A percentile compares a stretch with the other conserved stretches of the same genome.
phyloP scores from a whole-genome alignment of 2,329 filamentous ascomycete genomes.

The Curvularia lunata region DNA sequence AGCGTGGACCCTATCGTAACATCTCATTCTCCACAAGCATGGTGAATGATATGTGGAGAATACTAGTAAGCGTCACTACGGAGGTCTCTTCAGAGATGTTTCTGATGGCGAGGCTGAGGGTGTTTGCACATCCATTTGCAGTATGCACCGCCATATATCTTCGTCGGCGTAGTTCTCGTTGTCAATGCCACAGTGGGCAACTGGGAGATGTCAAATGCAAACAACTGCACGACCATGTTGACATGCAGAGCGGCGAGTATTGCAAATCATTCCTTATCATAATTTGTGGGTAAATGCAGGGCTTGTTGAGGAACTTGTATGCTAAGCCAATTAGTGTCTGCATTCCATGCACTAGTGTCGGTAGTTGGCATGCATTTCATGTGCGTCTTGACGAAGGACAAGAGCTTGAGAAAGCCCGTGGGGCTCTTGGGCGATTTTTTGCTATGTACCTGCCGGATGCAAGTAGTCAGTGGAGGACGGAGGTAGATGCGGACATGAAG shows the following conservation, averaged over 20 bases:
- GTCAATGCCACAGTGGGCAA: not conserved
- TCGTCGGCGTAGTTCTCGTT: not conserved
- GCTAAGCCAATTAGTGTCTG: constrained; percentile 36
- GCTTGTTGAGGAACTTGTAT: constrained; percentile 12
- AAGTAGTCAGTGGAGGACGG: constrained; percentile 12
- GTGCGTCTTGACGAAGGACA: constrained; percentile 63
- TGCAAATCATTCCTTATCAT: constrained; percentile 31
- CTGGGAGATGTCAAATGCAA: constrained; percentile 23
- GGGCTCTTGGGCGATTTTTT: constrained; percentile 58
- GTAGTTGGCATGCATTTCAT: constrained; percentile 58
- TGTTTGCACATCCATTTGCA: not conserved
- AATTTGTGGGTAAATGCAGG: constrained; percentile 28
- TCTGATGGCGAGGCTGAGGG: too few relatives aligned
- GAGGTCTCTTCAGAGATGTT: not conserved
- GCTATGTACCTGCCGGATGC: constrained; percentile 32
- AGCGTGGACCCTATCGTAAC: not conserved
- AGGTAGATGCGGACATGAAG: constrained; percentile 28
- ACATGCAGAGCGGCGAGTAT: constrained; percentile 28
- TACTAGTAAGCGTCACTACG: not conserved
- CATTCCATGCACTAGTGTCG: constrained; percentile 44
- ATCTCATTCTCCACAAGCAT: not conserved
- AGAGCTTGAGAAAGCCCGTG: constrained; percentile 68
- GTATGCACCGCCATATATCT: not conserved
- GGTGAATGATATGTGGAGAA: not conserved
- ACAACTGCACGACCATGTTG: constrained; percentile 21